Evolutionary conservation across 1,284 basidiomycete species (phyloP), one percentile per base, ranked within the genome.

Genomic region (Tetrapyrgos nigripes): DNA sequence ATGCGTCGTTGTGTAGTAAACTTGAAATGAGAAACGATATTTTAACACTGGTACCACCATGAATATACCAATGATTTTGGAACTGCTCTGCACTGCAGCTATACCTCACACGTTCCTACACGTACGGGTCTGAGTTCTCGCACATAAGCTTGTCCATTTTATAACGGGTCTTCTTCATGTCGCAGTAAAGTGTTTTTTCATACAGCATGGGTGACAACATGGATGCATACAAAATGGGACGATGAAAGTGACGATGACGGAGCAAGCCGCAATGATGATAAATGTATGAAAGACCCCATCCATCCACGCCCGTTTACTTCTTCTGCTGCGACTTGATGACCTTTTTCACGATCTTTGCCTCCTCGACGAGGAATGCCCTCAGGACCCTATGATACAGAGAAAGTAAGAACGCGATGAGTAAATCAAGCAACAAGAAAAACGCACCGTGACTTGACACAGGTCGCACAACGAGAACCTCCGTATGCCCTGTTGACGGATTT

Each of bases 301-400:
- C 6, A 17, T 40, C 33, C 29, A 28, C 26, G 40, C 14, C 27
- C 23, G 43, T 59, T 33, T 64, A 62, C 56, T 64, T 66, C 71
- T 79, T 83, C 73, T 83, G 85, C 76, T 91, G 89, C 70, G 91
- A 91, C 87, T 98, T 98, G 85, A 98, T 94, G 67, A 99, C 96
- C 81, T 89, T 93, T 91, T 99, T 99, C 76, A 99, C 97, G 70
- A 99, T 98, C 87, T 98, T 99, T 51, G 97, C 97, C 85, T 99
- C 96, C 85, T 99, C 97, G 58, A 99, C 94, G 64, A 99, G 82
- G 90, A 99, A 99, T 64, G 97, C 96, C 62, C 97, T 94, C 72
- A 99, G 91, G 72, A 99, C 96, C 69, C 97, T 97, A 53, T 0
- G 21, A 9, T 3, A 11, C 27, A 23, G 46, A 31, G 14, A 23